Evolutionary conservation across 2,329 filamentous ascomycete species (phyloP), one percentile per base, ranked within the genome.

Genomic region (Calonectria pauciramosa): DNA sequence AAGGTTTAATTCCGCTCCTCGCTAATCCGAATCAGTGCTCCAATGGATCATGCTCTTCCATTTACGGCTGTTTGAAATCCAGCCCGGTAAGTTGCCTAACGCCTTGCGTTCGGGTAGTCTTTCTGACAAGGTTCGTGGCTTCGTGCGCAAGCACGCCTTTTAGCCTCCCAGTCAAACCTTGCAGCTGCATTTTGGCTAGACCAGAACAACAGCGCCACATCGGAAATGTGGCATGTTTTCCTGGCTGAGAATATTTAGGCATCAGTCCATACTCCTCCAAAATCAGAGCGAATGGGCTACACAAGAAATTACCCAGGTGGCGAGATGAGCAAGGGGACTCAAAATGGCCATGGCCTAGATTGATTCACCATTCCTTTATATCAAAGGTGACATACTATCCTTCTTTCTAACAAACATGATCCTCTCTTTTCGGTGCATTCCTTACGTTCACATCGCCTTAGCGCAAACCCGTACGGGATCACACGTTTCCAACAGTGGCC

Each of bases 211-310:
- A 47, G n/a, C 9, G 44, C 44, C 44, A 47, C 20, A 28, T 30
- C 23, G 16, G 26, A 20, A 20, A 32, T 7, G 20, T 28, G 26
- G 26, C 26, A 32, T 10, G 2, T 0, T 47, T 47, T 2, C 44
- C 8, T 23, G n/a, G 10, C 11, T 23, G 1, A 8, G 9, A 47
- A 47, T 47, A 1, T 23, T 23, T 3, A 11, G 9, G 10, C 10
- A 10, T 1, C n/a, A n/a, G 7, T 23, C 23, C 11, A n/a, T 7
- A 23, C n/a, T 47, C n/a, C 1, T 18, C 10, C 3, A 0, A 11
- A 6, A 47, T 6, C 20, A 23, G 2, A 47, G 4, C 9, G 18
- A 9, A 23, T 8, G 9, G 1, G 2, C 11, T 23, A 4, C n/a
- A 47, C 44, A 10, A 13, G 20, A 23, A 47, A 47, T 2, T 5